A percentile compares a stretch with the other conserved stretches of the same genome.
These are phyloP conservation scores for Penicillium sp. DNA, from an alignment of 2,329 filamentous ascomycete genomes.

Conservation along the genomic window DNA sequence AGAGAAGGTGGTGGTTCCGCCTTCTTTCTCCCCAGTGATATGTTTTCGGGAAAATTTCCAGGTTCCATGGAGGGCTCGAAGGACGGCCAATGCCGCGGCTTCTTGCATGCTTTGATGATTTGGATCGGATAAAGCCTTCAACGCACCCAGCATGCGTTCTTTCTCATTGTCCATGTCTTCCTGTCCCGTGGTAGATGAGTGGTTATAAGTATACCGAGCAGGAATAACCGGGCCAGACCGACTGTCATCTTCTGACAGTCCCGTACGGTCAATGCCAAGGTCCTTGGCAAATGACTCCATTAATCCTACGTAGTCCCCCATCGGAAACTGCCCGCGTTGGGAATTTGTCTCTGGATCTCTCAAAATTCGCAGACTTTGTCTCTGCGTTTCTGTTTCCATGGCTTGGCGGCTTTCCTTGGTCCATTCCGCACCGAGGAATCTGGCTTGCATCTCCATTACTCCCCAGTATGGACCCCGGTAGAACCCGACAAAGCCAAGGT, in stretches of 20 bases:
- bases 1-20: constrained; percentile 64
- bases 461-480: constrained; percentile 85
- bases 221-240: constrained; percentile 51
- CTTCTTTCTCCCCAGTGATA: constrained; percentile 44
- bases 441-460: constrained; percentile 82
- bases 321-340: constrained; percentile 68
- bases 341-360: constrained; percentile 14
- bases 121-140: constrained; percentile 36
- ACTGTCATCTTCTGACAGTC: constrained; percentile 37
- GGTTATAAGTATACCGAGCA: constrained; percentile 49
- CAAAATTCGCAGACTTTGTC: constrained; percentile 25
- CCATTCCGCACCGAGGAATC: constrained; percentile 66
- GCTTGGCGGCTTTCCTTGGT: constrained; percentile 17
- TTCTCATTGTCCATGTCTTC: constrained; percentile 17
- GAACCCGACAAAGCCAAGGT: constrained; percentile 76
- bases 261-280: constrained; percentile 51
- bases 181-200: constrained; percentile 20
- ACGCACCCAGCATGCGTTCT: constrained; percentile 51
- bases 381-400: constrained; percentile 24
- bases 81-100: constrained; percentile 66
- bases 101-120: constrained; percentile 44
- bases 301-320: constrained; percentile 76
- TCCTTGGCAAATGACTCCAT: constrained; percentile 68
- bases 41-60: constrained; percentile 60
- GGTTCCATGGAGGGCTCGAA: constrained; percentile 66